Evolutionary conservation across 768 basidiomycete genomes (phyloP).

Genomic region (Tricholoma saponaceum): DNA sequence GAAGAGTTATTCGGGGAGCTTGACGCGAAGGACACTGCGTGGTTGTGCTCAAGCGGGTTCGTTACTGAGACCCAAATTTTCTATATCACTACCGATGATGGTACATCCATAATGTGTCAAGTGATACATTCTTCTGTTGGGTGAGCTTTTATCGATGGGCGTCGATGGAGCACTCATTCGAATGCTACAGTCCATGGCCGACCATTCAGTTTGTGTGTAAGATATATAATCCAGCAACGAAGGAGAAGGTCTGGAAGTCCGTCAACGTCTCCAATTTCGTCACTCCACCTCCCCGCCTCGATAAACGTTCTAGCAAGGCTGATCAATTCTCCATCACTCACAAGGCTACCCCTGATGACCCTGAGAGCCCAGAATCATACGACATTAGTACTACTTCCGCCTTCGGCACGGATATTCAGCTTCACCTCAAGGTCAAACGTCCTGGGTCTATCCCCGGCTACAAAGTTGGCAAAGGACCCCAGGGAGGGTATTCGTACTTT

Average conservation of each 20-base stretch:
- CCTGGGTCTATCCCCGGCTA: conserved; percentile 75
- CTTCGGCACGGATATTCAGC: conserved; percentile 58
- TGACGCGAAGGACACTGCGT: conserved; percentile 70
- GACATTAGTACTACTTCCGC: conserved; percentile 75
- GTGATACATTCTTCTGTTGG: conserved; percentile 21
- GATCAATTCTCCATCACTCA: conserved; percentile 79
- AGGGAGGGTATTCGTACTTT: conserved; percentile 89
- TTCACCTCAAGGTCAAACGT: conserved; percentile 71
- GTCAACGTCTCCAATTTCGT: conserved; percentile 80
- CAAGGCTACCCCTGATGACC: conserved; percentile 54
- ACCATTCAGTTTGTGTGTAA: conserved; percentile 94
- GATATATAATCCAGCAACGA: conserved; percentile 73
- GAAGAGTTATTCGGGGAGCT: conserved; percentile 74
- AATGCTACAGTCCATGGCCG: conserved; percentile 71
- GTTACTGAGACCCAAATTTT: conserved; percentile 87
- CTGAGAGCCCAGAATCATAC: conserved; percentile 65
- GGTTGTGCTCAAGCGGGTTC: conserved; percentile 82
- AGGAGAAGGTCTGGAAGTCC: conserved; percentile 79
- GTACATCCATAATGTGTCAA: conserved; percentile 31
- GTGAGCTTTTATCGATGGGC: conserved; percentile 16
- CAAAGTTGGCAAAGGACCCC: conserved; percentile 85
- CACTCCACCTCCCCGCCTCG: conserved; percentile 68
- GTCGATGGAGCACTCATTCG: conserved; percentile 1
- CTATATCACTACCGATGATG: conserved; percentile 81
- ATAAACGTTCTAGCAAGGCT: conserved; percentile 83